Evolutionary conservation across 1,284 basidiomycete species (phyloP).

Genomic region (Microbotryum scabiosae): DNA sequence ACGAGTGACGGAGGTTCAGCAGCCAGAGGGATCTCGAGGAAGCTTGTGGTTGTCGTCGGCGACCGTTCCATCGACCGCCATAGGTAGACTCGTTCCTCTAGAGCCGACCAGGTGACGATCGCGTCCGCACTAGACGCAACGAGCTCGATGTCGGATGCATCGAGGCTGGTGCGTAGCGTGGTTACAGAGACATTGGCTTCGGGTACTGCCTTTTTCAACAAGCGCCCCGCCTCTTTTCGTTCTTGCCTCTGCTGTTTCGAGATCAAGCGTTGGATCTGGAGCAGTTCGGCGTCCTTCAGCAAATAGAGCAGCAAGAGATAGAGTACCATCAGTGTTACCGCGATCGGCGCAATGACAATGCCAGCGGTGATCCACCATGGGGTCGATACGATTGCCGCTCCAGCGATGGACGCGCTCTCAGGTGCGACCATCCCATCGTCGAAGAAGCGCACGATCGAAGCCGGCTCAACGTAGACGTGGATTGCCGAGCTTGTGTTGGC

Average conservation of each 20-base stretch:
- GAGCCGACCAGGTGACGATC: conserved; percentile 59
- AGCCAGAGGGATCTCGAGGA: conserved; percentile 12
- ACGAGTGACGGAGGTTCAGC: conserved; percentile 22
- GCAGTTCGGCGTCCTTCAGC: conserved; percentile 79
- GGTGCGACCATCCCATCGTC: conserved; percentile 33
- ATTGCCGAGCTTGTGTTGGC: conserved; percentile 53
- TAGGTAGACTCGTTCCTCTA: conserved; percentile 47
- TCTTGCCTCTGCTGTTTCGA: not conserved
- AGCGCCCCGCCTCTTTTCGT: not conserved
- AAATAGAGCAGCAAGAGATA: conserved; percentile 79
- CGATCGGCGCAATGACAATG: conserved; percentile 56
- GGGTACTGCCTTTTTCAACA: not conserved
- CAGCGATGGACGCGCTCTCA: conserved; percentile 47
- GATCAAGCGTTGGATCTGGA: conserved; percentile 60
- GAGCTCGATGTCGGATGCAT: conserved; percentile 65
- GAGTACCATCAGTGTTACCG: conserved; percentile 61
- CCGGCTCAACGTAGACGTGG: conserved; percentile 71
- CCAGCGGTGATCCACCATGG: not conserved
- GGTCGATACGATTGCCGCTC: not conserved
- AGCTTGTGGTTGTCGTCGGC: not conserved
- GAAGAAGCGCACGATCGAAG: conserved; percentile 45
- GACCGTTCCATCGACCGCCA: not conserved
- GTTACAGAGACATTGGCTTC: conserved; percentile 4
- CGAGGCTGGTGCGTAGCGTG: not conserved
- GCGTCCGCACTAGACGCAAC: conserved; percentile 63